These are phyloP conservation scores for Ophiocordyceps camponoti-leonardi DNA, from an alignment of 2,329 filamentous ascomycete species.

Conservation along the genomic window DNA sequence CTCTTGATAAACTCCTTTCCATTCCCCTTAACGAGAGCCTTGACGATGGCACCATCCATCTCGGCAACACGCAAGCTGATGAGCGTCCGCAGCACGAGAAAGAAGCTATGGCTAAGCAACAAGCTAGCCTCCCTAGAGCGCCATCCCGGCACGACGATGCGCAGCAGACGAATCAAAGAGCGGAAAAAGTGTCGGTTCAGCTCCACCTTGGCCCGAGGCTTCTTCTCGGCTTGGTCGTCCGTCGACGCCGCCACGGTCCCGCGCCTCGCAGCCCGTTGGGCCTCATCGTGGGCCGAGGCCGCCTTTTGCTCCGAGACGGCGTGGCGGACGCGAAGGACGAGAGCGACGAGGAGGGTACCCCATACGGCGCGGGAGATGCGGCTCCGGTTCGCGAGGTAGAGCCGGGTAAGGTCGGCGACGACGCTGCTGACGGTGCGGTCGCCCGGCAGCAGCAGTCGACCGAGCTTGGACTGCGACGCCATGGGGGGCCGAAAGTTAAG, in stretches of 20 bases:
- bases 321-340: constrained; percentile 76
- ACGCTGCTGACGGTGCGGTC: constrained; percentile 47
- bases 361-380: constrained; percentile 73
- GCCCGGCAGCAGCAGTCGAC: constrained; percentile 18
- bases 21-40: constrained; percentile 77
- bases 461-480: constrained; percentile 61
- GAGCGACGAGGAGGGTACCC: constrained; percentile 61
- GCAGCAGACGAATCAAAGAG: constrained; percentile 59
- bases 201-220: constrained; percentile 64
- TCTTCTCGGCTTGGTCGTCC: constrained; percentile 7
- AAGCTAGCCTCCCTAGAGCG: constrained; percentile 74
- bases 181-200: constrained; percentile 71
- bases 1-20: constrained; percentile 78
- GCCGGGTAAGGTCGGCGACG: constrained; percentile 46
- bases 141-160: constrained; percentile 83
- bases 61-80: constrained; percentile 93
- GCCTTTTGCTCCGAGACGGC: constrained; percentile 89
- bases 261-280: constrained; percentile 28
- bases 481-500: no score
- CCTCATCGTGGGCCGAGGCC: constrained; percentile 51
- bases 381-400: constrained; percentile 67
- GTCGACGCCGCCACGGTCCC: constrained; percentile 28
- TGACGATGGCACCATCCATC: constrained; percentile 85
- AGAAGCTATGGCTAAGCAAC: constrained; percentile 80
- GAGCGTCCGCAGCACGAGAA: constrained; percentile 75